These are phyloP conservation scores for Tricholoma hemisulphureum DNA, from an alignment of 768 basidiomycete genomes.

Conservation along the genomic window DNA sequence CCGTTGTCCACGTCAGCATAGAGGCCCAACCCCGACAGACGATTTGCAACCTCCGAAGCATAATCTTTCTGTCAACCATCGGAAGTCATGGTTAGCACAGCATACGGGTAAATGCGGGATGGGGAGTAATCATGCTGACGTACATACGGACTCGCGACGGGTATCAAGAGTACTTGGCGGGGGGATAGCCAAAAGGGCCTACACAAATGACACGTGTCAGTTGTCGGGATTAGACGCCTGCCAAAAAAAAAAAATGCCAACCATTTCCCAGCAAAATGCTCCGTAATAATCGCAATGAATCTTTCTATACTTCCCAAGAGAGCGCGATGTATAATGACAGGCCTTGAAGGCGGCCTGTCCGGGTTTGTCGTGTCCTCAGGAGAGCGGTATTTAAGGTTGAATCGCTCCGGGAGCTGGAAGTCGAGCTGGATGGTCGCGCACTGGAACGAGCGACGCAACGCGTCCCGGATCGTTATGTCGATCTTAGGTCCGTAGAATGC, in stretches of 20 bases:
- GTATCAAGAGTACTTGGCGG: constrained; percentile 92
- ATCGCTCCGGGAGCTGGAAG: constrained; percentile 96
- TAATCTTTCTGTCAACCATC: constrained; percentile 71
- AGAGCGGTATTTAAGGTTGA: constrained; percentile 89
- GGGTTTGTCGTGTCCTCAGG: constrained; percentile 64
- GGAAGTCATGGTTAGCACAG: constrained; percentile 14
- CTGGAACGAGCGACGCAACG: constrained; percentile 90
- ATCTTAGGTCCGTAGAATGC: constrained; percentile 99
- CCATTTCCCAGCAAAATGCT: constrained; percentile 99
- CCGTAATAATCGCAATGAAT: constrained; percentile 95
- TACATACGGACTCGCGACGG: constrained; percentile 87
- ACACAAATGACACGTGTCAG: constrained; percentile 3
- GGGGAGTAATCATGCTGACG: constrained; percentile 30
- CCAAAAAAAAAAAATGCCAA: constrained; percentile 32
- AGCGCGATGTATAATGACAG: constrained; percentile 98
- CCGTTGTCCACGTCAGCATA: constrained; percentile 93
- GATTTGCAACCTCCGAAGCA: constrained; percentile 74
- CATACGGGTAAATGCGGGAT: not conserved
- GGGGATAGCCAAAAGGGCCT: constrained; percentile 99
- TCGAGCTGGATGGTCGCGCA: constrained; percentile 99
- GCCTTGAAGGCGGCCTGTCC: constrained; percentile 61
- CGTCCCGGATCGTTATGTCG: constrained; percentile 94
- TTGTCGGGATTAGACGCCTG: constrained; percentile 1
- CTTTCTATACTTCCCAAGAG: constrained; percentile 92
- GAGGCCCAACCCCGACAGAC: constrained; percentile 65